A percentile compares a stretch with the other conserved stretches of the same genome.
These are phyloP conservation scores for maize (Zea mays) DNA, from an alignment of 176 grass and related monocot species.

Conservation along the genomic window DNA sequence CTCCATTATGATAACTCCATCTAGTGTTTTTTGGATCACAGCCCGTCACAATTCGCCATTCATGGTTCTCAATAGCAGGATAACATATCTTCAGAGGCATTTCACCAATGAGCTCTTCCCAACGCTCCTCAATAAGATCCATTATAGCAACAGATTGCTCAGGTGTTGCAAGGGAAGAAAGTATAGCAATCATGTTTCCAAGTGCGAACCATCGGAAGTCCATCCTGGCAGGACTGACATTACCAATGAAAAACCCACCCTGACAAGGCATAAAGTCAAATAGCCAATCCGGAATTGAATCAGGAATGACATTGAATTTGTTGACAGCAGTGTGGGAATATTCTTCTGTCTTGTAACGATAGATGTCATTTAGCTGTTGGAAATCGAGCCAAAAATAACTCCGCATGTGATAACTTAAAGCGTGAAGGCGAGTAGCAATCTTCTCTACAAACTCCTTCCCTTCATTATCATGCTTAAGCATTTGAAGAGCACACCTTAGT, in stretches of 20 bases:
- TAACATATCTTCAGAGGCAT: conserved; percentile 77
- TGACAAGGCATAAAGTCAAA: conserved; percentile 82
- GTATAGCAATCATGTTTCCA: conserved; percentile 74
- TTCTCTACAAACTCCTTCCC: conserved; percentile 67
- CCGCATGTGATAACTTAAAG: conserved; percentile 83
- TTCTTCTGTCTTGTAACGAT: conserved; percentile 82
- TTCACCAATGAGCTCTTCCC: conserved; percentile 77
- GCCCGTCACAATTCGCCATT: conserved; percentile 65
- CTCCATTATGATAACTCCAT: conserved; percentile 76
- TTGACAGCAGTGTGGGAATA: conserved; percentile 83
- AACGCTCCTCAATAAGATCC: conserved; percentile 83
- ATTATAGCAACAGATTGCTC: conserved; percentile 74
- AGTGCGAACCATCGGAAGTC: conserved; percentile 80
- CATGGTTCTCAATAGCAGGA: conserved; percentile 77
- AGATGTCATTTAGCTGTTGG: conserved; percentile 77
- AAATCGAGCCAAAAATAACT: conserved; percentile 86
- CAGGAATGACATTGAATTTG: conserved; percentile 82
- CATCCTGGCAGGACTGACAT: conserved; percentile 82
- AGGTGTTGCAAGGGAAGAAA: conserved; percentile 69
- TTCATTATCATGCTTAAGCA: conserved; percentile 75
- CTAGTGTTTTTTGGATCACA: conserved; percentile 65
- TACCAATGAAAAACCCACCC: conserved; percentile 76
- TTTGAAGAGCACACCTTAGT: conserved; percentile 55
- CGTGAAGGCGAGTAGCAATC: conserved; percentile 72
- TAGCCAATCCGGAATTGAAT: conserved; percentile 77